Percentiles rank a stretch among this genome's conserved stretches.
phyloP scores from a whole-genome alignment of 1,139 yeast genomes.

The Pichia cactophila region DNA sequence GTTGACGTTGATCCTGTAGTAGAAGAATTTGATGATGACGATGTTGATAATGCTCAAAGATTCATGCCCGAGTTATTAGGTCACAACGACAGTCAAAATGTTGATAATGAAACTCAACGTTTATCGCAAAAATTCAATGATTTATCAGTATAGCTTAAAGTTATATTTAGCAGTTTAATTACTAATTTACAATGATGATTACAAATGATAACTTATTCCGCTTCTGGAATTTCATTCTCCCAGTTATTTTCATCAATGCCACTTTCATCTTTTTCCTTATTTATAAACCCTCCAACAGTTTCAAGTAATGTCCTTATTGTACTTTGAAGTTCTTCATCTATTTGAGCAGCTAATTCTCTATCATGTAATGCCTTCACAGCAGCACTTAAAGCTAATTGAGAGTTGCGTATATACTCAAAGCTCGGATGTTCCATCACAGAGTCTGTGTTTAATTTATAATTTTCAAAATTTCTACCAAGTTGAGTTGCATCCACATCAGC shows the following conservation, averaged over 20 bases:
- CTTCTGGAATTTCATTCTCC: constrained; percentile 33
- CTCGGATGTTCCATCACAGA: constrained; percentile 28
- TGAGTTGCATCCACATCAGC: constrained; percentile 21
- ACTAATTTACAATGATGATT: neutral
- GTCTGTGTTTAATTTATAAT: constrained; percentile 30
- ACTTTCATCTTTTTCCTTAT: constrained; percentile 26
- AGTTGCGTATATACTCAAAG: constrained; percentile 34
- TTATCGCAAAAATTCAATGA: constrained; percentile 1
- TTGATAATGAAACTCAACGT: neutral
- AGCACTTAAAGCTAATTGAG: constrained; percentile 47
- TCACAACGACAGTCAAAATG: constrained; percentile 30
- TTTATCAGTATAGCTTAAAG: constrained; percentile 1
- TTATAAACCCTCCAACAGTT: constrained; percentile 54
- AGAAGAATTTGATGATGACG: constrained; percentile 10
- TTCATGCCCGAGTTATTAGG: constrained; percentile 23
- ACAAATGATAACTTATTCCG: neutral
- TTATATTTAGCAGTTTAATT: neutral
- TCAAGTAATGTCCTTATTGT: constrained; percentile 44
- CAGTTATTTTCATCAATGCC: constrained; percentile 32
- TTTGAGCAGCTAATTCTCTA: constrained; percentile 40
- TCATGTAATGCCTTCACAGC: constrained; percentile 42
- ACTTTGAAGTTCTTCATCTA: constrained; percentile 47
- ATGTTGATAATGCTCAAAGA: constrained; percentile 11
- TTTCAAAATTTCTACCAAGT: constrained; percentile 43
- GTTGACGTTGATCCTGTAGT: constrained; percentile 17